phyloP scores from a whole-genome alignment of 352 stramenopile genomes.

The Globisporangium alternatum region DNA sequence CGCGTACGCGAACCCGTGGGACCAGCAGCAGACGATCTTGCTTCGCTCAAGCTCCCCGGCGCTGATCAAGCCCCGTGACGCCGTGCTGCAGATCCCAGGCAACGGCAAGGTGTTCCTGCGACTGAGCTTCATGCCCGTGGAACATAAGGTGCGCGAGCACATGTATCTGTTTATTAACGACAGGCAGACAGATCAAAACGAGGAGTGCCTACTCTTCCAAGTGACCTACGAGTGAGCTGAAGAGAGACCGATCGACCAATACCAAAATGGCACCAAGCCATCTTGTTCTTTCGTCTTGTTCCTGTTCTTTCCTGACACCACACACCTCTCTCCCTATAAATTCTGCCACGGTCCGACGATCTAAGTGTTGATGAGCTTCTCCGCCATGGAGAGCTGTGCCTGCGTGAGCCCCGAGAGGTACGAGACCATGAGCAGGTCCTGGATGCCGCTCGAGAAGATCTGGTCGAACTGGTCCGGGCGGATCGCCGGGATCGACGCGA shows the following conservation, averaged over 20 bases:
- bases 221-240: conserved; percentile 46
- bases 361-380: conserved; percentile 95
- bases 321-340: not conserved
- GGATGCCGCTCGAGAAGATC: conserved; percentile 95
- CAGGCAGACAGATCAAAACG: conserved; percentile 85
- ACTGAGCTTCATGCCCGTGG: conserved; percentile 35
- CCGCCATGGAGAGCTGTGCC: conserved; percentile 96
- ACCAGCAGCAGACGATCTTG: conserved; percentile 73
- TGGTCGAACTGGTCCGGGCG: conserved; percentile 94
- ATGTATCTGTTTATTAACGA: conserved; percentile 94
- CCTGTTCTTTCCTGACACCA: not conserved
- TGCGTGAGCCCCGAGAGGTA: conserved; percentile 97
- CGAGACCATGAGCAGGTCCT: conserved; percentile 98
- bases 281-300: not conserved
- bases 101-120: conserved; percentile 54
- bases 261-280: not conserved
- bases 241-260: not conserved
- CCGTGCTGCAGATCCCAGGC: conserved; percentile 46
- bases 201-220: conserved; percentile 92
- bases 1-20: conserved; percentile 92
- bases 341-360: conserved; percentile 10
- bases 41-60: conserved; percentile 77
- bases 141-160: conserved; percentile 26
- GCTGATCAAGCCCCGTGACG: conserved; percentile 72
- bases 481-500: conserved; percentile 93